Conservation (phyloP, 2,329 filamentous ascomycete genomes). For the Harringtonia lauricola region DNA sequence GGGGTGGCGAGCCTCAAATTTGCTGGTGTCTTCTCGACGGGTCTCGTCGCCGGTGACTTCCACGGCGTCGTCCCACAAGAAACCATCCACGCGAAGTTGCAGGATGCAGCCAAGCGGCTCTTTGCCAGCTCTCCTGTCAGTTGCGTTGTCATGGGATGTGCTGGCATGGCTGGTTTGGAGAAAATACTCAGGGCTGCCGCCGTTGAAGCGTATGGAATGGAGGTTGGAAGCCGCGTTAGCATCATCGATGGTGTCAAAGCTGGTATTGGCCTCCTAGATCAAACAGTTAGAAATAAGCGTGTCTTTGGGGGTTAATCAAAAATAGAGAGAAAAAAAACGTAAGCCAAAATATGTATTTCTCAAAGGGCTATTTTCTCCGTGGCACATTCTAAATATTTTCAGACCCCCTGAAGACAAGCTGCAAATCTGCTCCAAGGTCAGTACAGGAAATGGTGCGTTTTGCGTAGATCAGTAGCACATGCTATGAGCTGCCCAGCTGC, state of each 20-base stretch:
- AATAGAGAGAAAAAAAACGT: slow-evolving; percentile 1
- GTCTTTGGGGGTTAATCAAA: slow-evolving; percentile 20
- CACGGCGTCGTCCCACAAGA: slow-evolving; percentile 56
- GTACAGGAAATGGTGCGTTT: too few relatives aligned
- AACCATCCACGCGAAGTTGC: slow-evolving; percentile 55
- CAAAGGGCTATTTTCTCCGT: too few relatives aligned
- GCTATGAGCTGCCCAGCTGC: too few relatives aligned
- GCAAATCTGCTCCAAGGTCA: too few relatives aligned
- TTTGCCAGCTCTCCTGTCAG: slow-evolving; percentile 45
- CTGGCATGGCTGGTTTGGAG: slow-evolving; percentile 82
- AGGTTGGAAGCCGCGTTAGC: slow-evolving; percentile 40
- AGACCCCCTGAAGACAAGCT: too few relatives aligned
- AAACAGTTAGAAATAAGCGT: slow-evolving; percentile 33
- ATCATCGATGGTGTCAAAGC: slow-evolving; percentile 75
- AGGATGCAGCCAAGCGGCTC: slow-evolving; percentile 56
- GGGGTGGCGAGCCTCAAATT: slow-evolving; percentile 40
- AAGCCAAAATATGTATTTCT: neutral
- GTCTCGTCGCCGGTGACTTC: slow-evolving; percentile 68
- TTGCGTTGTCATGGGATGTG: slow-evolving; percentile 76
- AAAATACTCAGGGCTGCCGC: slow-evolving; percentile 62
- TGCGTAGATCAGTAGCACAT: too few relatives aligned
- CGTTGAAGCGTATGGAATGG: slow-evolving; percentile 49
- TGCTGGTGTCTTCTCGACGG: slow-evolving; percentile 72
- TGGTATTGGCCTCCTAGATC: slow-evolving; percentile 51
- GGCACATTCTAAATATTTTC: too few relatives aligned